Percentiles rank a stretch among this genome's conserved stretches.
phyloP scores from a whole-genome alignment of 1,139 yeast genomes.

The Blastobotrys arbuscula region DNA sequence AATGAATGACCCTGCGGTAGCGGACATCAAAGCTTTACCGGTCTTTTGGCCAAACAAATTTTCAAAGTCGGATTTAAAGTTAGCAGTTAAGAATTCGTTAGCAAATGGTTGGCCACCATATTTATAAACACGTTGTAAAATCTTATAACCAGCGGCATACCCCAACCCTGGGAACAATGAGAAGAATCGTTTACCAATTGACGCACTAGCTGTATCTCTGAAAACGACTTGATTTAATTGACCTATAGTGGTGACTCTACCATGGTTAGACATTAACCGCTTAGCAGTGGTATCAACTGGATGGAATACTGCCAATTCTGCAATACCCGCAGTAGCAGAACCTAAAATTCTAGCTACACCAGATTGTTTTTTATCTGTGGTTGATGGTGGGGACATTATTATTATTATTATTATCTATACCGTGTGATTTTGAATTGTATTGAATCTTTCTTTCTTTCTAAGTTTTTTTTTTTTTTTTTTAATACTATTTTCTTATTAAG shows the following conservation, averaged over 20 bases:
- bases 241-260: conserved; percentile 51
- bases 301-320: conserved; percentile 95
- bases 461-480: neutral
- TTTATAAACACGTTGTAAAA: conserved; percentile 94
- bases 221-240: conserved; percentile 84
- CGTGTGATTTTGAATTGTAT: too few species aligned
- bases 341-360: conserved; percentile 90
- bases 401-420: too few species aligned
- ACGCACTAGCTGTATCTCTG: conserved; percentile 70
- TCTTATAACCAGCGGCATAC: conserved; percentile 95
- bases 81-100: conserved; percentile 77
- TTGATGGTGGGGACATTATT: conserved; percentile 30
- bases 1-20: conserved; percentile 93
- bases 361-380: conserved; percentile 75
- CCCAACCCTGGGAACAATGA: conserved; percentile 97
- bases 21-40: conserved; percentile 93
- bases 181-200: conserved; percentile 63
- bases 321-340: conserved; percentile 95
- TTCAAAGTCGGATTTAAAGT: conserved; percentile 69
- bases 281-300: conserved; percentile 98
- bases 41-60: conserved; percentile 82
- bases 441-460: too few species aligned
- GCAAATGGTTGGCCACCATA: conserved; percentile 99
- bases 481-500: neutral
- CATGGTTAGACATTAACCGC: conserved; percentile 93